Conservation (phyloP, 257 asterid genomes). For the Ocimum tenuiflorum region DNA sequence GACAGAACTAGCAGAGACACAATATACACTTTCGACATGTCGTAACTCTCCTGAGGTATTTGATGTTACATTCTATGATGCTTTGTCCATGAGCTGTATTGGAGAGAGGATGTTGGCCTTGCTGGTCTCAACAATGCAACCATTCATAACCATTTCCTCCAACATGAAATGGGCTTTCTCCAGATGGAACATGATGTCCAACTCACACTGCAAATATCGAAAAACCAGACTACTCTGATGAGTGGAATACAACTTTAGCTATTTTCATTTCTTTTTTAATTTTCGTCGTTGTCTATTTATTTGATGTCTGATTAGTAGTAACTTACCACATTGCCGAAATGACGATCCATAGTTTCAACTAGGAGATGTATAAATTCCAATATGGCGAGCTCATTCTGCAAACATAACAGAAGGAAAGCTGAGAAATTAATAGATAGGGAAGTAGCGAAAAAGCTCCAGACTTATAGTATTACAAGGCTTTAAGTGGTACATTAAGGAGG, state of each 20-base stretch:
- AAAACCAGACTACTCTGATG: neutral
- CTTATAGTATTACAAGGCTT: too few species aligned
- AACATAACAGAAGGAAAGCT: neutral
- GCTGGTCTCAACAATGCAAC: slow-evolving; percentile 93
- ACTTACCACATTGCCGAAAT: slow-evolving; percentile 94
- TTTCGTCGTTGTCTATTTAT: neutral
- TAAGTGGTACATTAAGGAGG: too few species aligned
- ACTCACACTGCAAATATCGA: slow-evolving; percentile 58
- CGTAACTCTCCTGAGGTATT: neutral
- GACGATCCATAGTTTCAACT: slow-evolving; percentile 99
- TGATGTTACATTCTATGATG: slow-evolving; percentile 31
- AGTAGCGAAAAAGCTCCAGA: too few species aligned
- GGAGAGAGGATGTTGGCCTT: slow-evolving; percentile 73
- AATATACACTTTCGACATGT: neutral
- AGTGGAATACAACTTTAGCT: neutral
- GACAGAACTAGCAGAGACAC: slow-evolving; percentile 1
- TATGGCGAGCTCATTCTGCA: slow-evolving; percentile 94
- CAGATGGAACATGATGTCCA: slow-evolving; percentile 91
- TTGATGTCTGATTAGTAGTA: neutral
- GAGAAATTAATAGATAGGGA: neutral
- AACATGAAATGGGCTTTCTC: slow-evolving; percentile 98
- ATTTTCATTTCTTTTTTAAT: neutral
- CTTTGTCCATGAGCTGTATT: slow-evolving; percentile 77
- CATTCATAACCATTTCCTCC: slow-evolving; percentile 99
- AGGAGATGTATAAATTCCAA: slow-evolving; percentile 89